Percentiles rank a stretch among this genome's conserved stretches.
Conservation (phyloP, 352 stramenopile genomes). For the Phytophthora colocasiae region DNA sequence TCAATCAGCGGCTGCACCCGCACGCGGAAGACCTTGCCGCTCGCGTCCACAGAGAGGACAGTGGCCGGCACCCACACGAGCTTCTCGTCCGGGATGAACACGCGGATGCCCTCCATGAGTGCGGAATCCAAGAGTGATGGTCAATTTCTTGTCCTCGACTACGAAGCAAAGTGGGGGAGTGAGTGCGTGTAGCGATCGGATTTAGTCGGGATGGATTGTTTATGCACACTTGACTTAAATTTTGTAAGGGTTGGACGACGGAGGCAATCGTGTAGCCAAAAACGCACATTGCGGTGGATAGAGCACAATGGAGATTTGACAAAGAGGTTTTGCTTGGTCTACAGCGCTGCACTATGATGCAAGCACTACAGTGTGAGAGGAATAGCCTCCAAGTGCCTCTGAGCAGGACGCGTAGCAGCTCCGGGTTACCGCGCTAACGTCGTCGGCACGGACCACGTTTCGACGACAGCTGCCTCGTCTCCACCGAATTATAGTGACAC, state of each 20-base stretch:
- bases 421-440: not conserved
- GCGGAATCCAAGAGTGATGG: constrained; percentile 32
- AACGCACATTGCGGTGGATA: constrained; percentile 1
- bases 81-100: constrained; percentile 85
- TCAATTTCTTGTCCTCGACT: constrained; percentile 6
- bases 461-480: constrained; percentile 17
- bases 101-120: constrained; percentile 81
- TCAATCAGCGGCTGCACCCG: constrained; percentile 46
- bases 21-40: constrained; percentile 73
- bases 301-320: constrained; percentile 2
- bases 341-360: not conserved
- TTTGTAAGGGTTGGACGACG: constrained; percentile 21
- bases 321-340: not conserved
- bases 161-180: not conserved
- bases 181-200: constrained; percentile 10
- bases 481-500: constrained; percentile 28
- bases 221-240: constrained; percentile 9
- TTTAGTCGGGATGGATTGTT: constrained; percentile 11
- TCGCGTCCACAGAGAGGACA: constrained; percentile 67
- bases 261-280: constrained; percentile 11
- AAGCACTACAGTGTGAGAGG: not conserved
- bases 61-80: constrained; percentile 85
- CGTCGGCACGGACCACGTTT: constrained; percentile 5
- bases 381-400: not conserved
- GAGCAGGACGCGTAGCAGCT: constrained; percentile 15